phyloP scores from a whole-genome alignment of 345 rosid species.

The Heritiera littoralis region DNA sequence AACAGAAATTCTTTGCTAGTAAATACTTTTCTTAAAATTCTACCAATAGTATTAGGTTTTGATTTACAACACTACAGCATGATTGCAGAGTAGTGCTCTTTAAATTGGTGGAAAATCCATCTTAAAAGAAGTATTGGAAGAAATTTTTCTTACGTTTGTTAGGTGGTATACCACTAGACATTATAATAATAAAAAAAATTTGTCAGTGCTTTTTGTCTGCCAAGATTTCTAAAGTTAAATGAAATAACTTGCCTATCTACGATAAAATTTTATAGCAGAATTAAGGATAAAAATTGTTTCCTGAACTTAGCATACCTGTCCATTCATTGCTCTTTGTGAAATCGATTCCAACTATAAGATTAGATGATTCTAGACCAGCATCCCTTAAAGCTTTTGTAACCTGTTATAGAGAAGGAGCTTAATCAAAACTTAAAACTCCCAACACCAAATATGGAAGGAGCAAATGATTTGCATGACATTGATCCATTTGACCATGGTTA shows the following conservation, averaged over 20 bases:
- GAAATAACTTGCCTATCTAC: neutral
- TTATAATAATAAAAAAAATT: too few species aligned
- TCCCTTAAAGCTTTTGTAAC: conserved; percentile 67
- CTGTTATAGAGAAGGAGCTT: conserved; percentile 28
- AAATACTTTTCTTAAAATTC: neutral
- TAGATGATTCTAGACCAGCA: conserved; percentile 85
- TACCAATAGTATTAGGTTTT: neutral
- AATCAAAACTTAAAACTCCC: neutral
- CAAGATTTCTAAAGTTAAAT: neutral
- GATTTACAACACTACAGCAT: neutral
- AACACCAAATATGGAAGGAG: neutral
- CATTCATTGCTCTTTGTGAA: conserved; percentile 95
- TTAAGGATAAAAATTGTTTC: neutral
- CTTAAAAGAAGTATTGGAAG: neutral
- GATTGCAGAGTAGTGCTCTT: neutral
- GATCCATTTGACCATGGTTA: too few species aligned
- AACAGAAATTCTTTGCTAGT: neutral
- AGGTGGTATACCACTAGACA: neutral
- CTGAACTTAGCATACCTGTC: conserved; percentile 51
- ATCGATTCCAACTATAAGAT: conserved; percentile 83
- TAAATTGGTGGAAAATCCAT: neutral
- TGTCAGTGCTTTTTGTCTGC: neutral
- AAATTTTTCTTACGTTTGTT: neutral
- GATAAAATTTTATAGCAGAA: neutral
- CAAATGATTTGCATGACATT: too few species aligned